Evolutionary conservation across 345 rosid genomes (phyloP).

Genomic region (Aethionema arabicum): DNA sequence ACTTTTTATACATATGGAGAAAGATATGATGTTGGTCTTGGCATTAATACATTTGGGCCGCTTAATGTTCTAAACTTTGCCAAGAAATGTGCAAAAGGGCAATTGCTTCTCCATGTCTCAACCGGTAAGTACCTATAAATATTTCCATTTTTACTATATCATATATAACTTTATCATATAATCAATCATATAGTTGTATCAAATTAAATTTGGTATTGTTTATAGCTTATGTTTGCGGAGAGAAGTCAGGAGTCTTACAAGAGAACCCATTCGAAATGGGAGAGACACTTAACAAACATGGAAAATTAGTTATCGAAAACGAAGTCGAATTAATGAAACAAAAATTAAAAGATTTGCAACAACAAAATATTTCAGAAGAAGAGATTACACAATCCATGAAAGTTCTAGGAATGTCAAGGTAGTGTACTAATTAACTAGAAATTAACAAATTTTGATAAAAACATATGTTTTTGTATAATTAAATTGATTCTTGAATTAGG

Average conservation of each 20-base stretch:
- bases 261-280: conserved; percentile 30
- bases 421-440: conserved; percentile 26
- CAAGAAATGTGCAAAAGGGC: conserved; percentile 43
- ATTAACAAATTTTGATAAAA: conserved; percentile 25
- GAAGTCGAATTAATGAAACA: conserved; percentile 12
- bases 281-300: conserved; percentile 13
- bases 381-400: conserved; percentile 11
- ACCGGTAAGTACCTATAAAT: conserved; percentile 42
- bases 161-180: too few species aligned
- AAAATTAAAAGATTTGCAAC: conserved; percentile 3
- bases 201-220: background rate
- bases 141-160: too few species aligned
- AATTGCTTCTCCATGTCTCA: conserved; percentile 55
- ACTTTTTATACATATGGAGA: background rate
- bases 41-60: conserved; percentile 53
- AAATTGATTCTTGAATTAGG: conserved; percentile 31
- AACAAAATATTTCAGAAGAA: conserved; percentile 10
- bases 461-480: background rate
- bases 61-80: conserved; percentile 45
- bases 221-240: conserved; percentile 26
- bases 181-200: background rate
- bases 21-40: conserved; percentile 49
- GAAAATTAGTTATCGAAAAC: background rate
- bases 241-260: background rate
- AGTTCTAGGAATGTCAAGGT: conserved; percentile 29